A percentile compares a stretch with the other conserved stretches of the same genome.
Conservation (phyloP, 31 red algal species). For the Asparagopsis taxiformis region DNA sequence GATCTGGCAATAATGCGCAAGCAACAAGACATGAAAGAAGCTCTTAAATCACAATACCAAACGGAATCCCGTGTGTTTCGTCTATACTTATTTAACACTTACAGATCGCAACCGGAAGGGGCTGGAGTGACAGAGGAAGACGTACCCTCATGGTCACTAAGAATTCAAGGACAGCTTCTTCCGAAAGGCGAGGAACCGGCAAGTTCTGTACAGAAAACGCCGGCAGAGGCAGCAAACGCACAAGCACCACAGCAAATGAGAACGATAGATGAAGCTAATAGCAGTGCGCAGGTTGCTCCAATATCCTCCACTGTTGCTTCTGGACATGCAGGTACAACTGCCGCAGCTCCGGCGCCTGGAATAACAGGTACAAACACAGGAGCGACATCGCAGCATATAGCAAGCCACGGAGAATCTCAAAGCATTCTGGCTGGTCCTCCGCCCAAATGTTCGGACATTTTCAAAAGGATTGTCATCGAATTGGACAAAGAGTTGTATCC, state of each 20-base stretch:
- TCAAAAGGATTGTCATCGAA: constrained; percentile 82
- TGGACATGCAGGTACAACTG: background rate
- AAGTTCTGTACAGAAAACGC: background rate
- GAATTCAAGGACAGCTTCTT: constrained; percentile 68
- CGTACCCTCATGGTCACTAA: constrained; percentile 68
- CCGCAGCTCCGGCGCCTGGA: background rate
- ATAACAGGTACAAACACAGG: background rate
- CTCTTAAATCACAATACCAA: constrained; percentile 36
- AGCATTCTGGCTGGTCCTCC: constrained; percentile 32
- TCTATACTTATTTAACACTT: constrained; percentile 76
- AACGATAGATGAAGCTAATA: background rate
- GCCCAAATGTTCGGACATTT: constrained; percentile 77
- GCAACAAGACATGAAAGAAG: constrained; percentile 63
- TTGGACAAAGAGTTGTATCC: constrained; percentile 76
- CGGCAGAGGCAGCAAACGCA: background rate
- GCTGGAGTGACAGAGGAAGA: constrained; percentile 56
- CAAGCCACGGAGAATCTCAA: constrained; percentile 2
- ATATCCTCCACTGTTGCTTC: background rate
- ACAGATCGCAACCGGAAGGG: constrained; percentile 52
- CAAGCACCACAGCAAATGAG: background rate
- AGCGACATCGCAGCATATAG: background rate
- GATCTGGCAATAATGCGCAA: constrained; percentile 81
- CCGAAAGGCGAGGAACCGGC: constrained; percentile 27
- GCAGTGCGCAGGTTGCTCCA: background rate
- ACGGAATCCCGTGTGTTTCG: constrained; percentile 66